phyloP scores from a whole-genome alignment of 257 asterid species.

The Ilex aquifolium region DNA sequence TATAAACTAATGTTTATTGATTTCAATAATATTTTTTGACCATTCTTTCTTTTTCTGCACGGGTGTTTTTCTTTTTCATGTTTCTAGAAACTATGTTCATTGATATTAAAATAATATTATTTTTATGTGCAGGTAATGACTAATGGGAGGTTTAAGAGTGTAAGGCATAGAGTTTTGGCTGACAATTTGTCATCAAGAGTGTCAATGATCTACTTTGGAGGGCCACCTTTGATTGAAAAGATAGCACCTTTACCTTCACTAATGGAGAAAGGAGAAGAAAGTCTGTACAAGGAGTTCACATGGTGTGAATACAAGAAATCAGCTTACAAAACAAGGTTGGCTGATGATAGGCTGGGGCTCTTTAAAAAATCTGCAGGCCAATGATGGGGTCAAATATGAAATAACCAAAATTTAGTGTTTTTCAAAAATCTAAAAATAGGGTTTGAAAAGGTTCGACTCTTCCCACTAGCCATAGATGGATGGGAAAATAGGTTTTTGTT shows the following conservation, averaged over 20 bases:
- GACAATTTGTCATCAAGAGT: slow-evolving; percentile 28
- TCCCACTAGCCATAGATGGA: slow-evolving; percentile 8
- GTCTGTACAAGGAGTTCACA: slow-evolving; percentile 58
- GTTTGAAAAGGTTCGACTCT: slow-evolving; percentile 17
- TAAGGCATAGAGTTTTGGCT: slow-evolving; percentile 59
- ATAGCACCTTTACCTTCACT: slow-evolving; percentile 35
- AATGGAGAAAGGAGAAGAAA: slow-evolving; percentile 53
- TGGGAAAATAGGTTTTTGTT: slow-evolving; percentile 2
- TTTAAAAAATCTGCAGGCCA: slow-evolving; percentile 31
- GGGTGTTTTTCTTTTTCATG: too few species aligned
- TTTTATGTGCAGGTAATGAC: slow-evolving; percentile 37
- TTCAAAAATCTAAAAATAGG: background rate
- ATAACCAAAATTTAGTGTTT: background rate
- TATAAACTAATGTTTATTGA: too few species aligned
- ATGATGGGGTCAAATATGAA: background rate
- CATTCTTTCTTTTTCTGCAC: too few species aligned
- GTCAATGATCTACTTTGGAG: slow-evolving; percentile 70
- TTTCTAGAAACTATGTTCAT: too few species aligned
- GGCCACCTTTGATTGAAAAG: slow-evolving; percentile 47
- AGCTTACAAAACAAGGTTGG: slow-evolving; percentile 54
- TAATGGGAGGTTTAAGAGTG: slow-evolving; percentile 56
- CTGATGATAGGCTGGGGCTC: slow-evolving; percentile 42
- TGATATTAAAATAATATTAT: background rate
- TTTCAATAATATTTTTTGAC: too few species aligned
- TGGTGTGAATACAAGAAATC: slow-evolving; percentile 66